Evolutionary conservation across 225 moss, liverwort and hornwort genomes (phyloP).

Genomic region (Straminergon stramineum): DNA sequence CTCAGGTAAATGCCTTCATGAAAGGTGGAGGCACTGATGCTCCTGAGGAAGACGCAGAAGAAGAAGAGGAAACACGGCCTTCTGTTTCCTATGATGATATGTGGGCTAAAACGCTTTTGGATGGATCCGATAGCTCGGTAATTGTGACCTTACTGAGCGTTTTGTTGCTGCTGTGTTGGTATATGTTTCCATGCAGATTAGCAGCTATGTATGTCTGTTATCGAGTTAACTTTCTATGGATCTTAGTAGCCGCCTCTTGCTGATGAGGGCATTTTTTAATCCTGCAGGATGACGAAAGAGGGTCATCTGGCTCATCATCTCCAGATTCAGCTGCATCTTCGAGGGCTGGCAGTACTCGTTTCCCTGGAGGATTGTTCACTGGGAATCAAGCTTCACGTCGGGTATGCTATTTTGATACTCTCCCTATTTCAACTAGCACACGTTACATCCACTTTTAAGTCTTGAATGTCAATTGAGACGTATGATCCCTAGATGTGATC

Average conservation of each 20-base stretch:
- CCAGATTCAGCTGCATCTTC: conserved; percentile 66
- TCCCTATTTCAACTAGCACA: background rate
- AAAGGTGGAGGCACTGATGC: conserved; percentile 96
- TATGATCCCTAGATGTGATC: background rate
- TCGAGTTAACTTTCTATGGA: background rate
- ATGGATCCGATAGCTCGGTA: conserved; percentile 93
- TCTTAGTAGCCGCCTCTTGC: background rate
- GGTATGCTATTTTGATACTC: conserved; percentile 38
- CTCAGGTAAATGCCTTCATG: conserved; percentile 91
- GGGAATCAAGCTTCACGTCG: conserved; percentile 45
- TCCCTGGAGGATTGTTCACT: conserved; percentile 60
- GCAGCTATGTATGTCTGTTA: background rate
- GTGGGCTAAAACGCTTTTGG: conserved; percentile 91
- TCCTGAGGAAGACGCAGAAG: conserved; percentile 70
- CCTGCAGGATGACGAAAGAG: conserved; percentile 59
- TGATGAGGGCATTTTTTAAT: background rate
- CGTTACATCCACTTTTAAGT: background rate
- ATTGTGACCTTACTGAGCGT: background rate
- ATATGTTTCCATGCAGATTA: background rate
- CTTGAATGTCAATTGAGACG: background rate
- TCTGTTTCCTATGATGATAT: conserved; percentile 89
- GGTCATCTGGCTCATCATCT: conserved; percentile 80
- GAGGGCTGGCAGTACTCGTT: conserved; percentile 67
- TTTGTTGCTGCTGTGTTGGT: background rate
- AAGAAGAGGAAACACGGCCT: conserved; percentile 62